Conservation (phyloP, 805 yeast genomes). For the Sungouiozyma ichnusensis region DNA sequence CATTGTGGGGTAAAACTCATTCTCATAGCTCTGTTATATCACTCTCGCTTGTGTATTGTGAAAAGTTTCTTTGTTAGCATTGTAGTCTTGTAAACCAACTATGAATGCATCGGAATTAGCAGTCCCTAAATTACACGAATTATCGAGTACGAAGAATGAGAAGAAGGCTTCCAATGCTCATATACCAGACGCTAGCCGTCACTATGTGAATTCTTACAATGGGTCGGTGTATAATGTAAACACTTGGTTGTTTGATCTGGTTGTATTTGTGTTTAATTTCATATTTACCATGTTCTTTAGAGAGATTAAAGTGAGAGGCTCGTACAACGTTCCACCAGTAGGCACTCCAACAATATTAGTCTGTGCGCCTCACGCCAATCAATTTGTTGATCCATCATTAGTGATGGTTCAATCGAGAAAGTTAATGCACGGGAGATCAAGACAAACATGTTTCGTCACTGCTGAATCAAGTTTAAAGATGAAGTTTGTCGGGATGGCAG, state of each 20-base stretch:
- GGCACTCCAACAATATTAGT: constrained; percentile 57
- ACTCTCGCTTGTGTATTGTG: no score
- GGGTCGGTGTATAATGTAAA: constrained; percentile 17
- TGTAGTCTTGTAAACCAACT: no score
- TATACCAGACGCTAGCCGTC: constrained; percentile 13
- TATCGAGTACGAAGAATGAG: neutral
- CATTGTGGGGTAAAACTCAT: no score
- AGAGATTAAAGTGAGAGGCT: constrained; percentile 65
- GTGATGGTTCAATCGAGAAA: constrained; percentile 65
- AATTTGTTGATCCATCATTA: constrained; percentile 72
- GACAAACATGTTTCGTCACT: constrained; percentile 67
- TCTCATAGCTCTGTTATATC: no score
- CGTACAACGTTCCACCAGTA: constrained; percentile 21
- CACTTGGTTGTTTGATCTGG: constrained; percentile 24
- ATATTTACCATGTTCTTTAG: constrained; percentile 45
- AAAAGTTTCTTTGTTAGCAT: neutral
- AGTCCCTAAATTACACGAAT: neutral
- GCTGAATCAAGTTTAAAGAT: constrained; percentile 67
- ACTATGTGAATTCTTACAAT: constrained; percentile 19
- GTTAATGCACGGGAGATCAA: constrained; percentile 34
- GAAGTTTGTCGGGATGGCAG: constrained; percentile 61
- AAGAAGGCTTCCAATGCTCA: constrained; percentile 14
- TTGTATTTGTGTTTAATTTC: constrained; percentile 21
- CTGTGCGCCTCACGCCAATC: constrained; percentile 81
- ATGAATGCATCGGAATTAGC: neutral